Base-by-base conservation (phyloP, 2,329 filamentous ascomycete species). In the Scorias spongiosa region DNA sequence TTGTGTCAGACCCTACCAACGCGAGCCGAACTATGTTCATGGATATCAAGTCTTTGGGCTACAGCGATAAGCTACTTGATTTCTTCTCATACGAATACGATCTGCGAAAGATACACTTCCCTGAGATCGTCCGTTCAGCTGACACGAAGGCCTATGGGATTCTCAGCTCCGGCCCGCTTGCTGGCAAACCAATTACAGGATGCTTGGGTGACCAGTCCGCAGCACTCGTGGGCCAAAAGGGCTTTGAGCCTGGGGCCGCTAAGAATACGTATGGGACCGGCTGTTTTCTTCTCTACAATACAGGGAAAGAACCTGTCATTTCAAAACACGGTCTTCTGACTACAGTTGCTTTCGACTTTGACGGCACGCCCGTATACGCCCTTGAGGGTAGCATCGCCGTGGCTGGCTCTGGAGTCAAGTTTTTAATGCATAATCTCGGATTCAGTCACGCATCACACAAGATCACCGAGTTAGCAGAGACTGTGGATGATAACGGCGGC, bases 11-110 rank as follows among this genome's bases (percentile, higher is more conserved):
- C 61, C 78, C 81, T 40, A 86, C 84, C 48, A 94, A 94, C 60
- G 87, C 87, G 15, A 89, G 83, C 43, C 72, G 87, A 57, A 94
- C 87, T 48, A 93, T 93, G 86, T 91, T 94, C 63, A 88, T 93
- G 81, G 86, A 93, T 64, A 71, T 94, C 43, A 73, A 78, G 54
- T 88, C 80, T 10, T 71, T 86, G 46, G 63, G 87, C 54, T 94
- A 93, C 63, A 84, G 89, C 59, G 77, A 86, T 45, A 71, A 71
- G 36, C 72, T 93, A 20, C 67, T 93, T 20, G 66, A 76, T 18
- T 93, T 93, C 66, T 93, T 93, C 63, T 57, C 55, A 6, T 60
- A 57, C 45, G 76, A 75, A 39, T 74, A 94, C 48, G 80, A 88
- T 59, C 65, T 67, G 44, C 71, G 68, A 44, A 89, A 88, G 61